phyloP scores from a whole-genome alignment of 179 eudicot species.

The Beta corolliflora region DNA sequence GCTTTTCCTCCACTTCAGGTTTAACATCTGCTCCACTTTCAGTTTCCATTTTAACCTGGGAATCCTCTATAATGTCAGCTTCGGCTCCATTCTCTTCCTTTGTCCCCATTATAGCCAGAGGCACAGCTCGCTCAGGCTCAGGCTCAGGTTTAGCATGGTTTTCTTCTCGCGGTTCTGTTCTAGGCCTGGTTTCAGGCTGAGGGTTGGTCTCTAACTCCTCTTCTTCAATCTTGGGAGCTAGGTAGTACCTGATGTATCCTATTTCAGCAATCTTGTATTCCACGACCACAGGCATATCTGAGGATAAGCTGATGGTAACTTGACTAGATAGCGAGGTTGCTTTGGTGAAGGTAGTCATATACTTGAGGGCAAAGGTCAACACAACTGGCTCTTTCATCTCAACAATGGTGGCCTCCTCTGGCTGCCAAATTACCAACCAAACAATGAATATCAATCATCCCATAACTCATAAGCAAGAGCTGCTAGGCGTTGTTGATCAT shows the following conservation, averaged over 20 bases:
- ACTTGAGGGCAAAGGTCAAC: constrained; percentile 60
- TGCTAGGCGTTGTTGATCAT: not conserved
- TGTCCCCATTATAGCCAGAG: constrained; percentile 19
- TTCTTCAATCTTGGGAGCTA: constrained; percentile 69
- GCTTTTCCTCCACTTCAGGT: constrained; percentile 30
- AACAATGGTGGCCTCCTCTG: constrained; percentile 54
- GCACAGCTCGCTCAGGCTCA: constrained; percentile 18
- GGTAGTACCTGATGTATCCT: constrained; percentile 59
- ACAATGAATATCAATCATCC: not conserved
- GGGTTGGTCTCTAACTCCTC: constrained; percentile 46
- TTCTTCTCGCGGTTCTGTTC: constrained; percentile 23
- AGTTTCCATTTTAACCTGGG: constrained; percentile 33
- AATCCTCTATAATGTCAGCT: constrained; percentile 25
- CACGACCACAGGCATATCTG: constrained; percentile 55
- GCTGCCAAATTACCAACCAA: constrained; percentile 36
- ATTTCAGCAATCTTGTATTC: constrained; percentile 67
- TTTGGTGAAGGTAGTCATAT: constrained; percentile 47
- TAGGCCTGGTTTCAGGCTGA: constrained; percentile 38
- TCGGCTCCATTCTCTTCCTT: constrained; percentile 21
- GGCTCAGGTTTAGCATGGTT: constrained; percentile 13
- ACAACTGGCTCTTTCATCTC: constrained; percentile 56
- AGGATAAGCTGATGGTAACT: constrained; percentile 47
- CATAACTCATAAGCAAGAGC: not conserved
- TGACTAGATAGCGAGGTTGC: constrained; percentile 16
- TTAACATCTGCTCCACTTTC: constrained; percentile 33